Conservation (phyloP, 2,329 filamentous ascomycete species). For the Pseudonectria foliicola region DNA sequence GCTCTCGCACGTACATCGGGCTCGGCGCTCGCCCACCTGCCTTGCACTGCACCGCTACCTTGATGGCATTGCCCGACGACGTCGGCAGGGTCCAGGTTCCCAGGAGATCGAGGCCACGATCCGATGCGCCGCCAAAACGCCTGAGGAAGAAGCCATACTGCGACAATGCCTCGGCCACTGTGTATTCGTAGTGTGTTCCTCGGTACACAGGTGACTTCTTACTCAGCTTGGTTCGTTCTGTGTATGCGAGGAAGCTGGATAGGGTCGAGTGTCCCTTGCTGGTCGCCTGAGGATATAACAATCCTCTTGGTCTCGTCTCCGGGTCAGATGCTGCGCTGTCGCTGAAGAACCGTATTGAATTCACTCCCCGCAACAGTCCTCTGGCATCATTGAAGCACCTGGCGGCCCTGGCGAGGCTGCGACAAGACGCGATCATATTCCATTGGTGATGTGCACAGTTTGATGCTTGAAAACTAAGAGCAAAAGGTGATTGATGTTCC, state of each 20-base stretch:
- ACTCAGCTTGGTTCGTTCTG: constrained; percentile 48
- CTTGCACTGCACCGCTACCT: constrained; percentile 63
- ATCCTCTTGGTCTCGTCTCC: constrained; percentile 1
- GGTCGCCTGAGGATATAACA: constrained; percentile 39
- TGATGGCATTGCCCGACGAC: constrained; percentile 28
- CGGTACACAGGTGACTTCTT: constrained; percentile 53
- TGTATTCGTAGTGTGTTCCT: constrained; percentile 75
- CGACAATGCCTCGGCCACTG: constrained; percentile 47
- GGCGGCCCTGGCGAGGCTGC: constrained; percentile 3
- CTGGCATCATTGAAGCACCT: neutral
- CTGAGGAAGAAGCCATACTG: constrained; percentile 57
- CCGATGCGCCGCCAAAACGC: constrained; percentile 58
- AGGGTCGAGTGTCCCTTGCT: constrained; percentile 55
- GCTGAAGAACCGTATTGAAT: constrained; percentile 6
- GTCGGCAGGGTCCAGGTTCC: constrained; percentile 58
- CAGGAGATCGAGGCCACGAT: constrained; percentile 68
- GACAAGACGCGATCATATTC: constrained; percentile 10
- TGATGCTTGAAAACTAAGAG: too few relatives aligned
- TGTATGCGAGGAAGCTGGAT: constrained; percentile 58
- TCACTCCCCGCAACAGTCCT: neutral
- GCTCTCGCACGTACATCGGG: constrained; percentile 61
- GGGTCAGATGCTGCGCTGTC: constrained; percentile 1
- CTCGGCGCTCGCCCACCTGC: constrained; percentile 42
- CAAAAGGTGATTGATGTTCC: too few relatives aligned
- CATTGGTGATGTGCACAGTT: constrained; percentile 4